Evolutionary conservation across 1,139 yeast genomes (phyloP), one percentile per base, ranked within the genome.

Genomic region (Debaryomycetaceae sp.): DNA sequence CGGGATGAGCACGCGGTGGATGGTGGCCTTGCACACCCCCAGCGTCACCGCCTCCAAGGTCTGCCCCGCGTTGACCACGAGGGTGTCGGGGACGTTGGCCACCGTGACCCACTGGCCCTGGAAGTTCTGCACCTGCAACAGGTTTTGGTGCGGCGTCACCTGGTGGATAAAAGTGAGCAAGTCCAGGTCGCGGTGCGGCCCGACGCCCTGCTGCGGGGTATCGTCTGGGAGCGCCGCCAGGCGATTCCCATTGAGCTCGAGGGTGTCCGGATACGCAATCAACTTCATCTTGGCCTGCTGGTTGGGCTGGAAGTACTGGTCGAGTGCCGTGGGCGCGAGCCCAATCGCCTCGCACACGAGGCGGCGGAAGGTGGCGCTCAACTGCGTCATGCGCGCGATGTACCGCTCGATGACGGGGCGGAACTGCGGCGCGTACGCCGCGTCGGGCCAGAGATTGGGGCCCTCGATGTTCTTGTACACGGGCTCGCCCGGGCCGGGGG

Each of bases 121-220:
- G 43, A 71, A 71, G 42, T 75, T 75, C 41, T 78, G 74, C 3
- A 79, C 84, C 44, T 80, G 82, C 15, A 80, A 58, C 1, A 83
- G 77, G 12, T 41, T 60, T 7, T 49, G 54, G 34, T 70, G 71
- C 27, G 62, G 56, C 0, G 75, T 64, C 2, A 71, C 84, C 46
- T 78, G 85, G 42, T 63, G 72, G 11, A 78, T 77, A 44, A 67
- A 74, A 0, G 84, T 78, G 27, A 78, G 46, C 42, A 78, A 61
- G 37, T 78, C 83, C n/a, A 79, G 72, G 44, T 79, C 86, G 41
- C 83, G 68, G 46, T 80, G 86, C 2, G 83, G 82, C 1, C 88
- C 86, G 21, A 74, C 78, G 2, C 86, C 84, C 48, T 33, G 36
- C 5, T 58, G 56, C 25, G 70, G 68, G 10, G 62, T 58, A 33